A percentile compares a stretch with the other conserved stretches of the same genome.
These are phyloP conservation scores for Vigna radiata DNA, from an alignment of 306 rosid genomes.

Conservation along the genomic window DNA sequence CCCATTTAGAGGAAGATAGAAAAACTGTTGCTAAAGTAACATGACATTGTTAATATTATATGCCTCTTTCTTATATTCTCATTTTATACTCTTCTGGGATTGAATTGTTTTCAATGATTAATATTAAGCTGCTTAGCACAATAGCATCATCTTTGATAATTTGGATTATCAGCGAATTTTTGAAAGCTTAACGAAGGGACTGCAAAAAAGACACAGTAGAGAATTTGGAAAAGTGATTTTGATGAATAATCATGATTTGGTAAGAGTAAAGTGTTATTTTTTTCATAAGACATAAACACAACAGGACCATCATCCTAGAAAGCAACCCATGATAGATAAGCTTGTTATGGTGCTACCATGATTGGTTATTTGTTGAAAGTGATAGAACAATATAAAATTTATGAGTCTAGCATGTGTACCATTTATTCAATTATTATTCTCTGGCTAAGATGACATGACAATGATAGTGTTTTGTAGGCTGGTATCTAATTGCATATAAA, in stretches of 20 bases:
- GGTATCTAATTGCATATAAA: background rate
- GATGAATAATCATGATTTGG: too few relatives aligned
- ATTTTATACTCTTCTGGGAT: constrained; percentile 1
- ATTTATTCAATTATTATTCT: constrained; percentile 17
- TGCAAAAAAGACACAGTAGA: too few relatives aligned
- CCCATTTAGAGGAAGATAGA: constrained; percentile 25
- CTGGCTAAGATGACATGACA: background rate
- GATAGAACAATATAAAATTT: background rate
- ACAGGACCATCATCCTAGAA: background rate
- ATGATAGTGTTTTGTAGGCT: constrained; percentile 2
- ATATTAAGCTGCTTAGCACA: background rate
- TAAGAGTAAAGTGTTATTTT: background rate
- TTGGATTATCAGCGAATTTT: too few relatives aligned
- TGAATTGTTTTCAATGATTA: constrained; percentile 2
- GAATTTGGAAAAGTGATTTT: too few relatives aligned
- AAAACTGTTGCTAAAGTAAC: constrained; percentile 21
- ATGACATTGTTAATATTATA: constrained; percentile 11
- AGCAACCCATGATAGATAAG: constrained; percentile 8
- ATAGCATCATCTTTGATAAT: background rate
- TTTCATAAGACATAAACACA: background rate
- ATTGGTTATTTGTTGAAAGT: background rate
- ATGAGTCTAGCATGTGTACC: constrained; percentile 4
- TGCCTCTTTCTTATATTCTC: background rate
- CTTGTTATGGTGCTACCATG: constrained; percentile 10
- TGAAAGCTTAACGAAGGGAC: too few relatives aligned